Percentiles rank a stretch among this genome's conserved stretches.
Evolutionary conservation across 2,329 filamentous ascomycete species (phyloP).

Genomic region (Beauveria bassiana): DNA sequence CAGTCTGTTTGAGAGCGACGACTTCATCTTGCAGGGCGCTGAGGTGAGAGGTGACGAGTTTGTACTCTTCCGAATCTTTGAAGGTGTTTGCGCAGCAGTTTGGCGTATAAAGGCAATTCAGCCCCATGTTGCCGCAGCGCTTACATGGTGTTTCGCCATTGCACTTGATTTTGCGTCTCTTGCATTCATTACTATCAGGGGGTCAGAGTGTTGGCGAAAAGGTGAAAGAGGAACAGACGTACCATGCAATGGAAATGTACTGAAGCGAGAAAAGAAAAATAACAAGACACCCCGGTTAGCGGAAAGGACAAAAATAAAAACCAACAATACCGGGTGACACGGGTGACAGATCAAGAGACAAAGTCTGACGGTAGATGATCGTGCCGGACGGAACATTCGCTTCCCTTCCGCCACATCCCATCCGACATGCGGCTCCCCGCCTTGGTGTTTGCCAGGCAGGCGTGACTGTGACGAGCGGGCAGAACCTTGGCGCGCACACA

Average conservation of each 20-base stretch:
- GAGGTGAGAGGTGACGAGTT: conserved; percentile 69
- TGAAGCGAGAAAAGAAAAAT: conserved; percentile 17
- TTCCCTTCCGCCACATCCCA: background rate
- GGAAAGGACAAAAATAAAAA: background rate
- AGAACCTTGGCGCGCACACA: background rate
- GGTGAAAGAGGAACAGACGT: conserved; percentile 20
- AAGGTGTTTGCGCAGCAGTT: conserved; percentile 69
- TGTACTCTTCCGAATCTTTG: conserved; percentile 89
- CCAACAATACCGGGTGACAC: background rate
- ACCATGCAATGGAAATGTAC: conserved; percentile 58
- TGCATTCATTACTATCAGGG: conserved; percentile 57
- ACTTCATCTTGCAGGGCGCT: conserved; percentile 75
- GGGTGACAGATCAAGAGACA: background rate
- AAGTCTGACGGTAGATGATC: background rate
- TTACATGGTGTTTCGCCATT: conserved; percentile 63
- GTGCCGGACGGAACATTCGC: background rate
- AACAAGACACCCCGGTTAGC: background rate
- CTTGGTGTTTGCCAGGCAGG: background rate
- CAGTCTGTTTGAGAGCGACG: conserved; percentile 62
- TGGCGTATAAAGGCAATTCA: conserved; percentile 57
- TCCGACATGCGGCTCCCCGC: background rate
- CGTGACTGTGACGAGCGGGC: background rate
- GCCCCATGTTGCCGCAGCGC: conserved; percentile 60
- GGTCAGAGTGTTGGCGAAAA: background rate
- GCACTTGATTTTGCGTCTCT: conserved; percentile 68